phyloP scores from a whole-genome alignment of 768 basidiomycete species.

The Myochromella boudieri region DNA sequence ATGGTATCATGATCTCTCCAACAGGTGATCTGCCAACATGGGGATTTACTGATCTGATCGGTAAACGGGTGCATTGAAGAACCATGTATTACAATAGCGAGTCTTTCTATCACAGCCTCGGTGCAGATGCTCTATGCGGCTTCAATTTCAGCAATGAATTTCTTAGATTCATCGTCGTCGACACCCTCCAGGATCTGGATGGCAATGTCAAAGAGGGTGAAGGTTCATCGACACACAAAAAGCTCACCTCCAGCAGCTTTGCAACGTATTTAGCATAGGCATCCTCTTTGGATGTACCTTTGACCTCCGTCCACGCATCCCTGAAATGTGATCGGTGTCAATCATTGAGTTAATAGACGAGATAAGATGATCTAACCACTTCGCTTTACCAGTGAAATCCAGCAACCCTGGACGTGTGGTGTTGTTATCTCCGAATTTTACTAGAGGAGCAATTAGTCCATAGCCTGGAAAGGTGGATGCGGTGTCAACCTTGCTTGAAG shows the following conservation, averaged over 20 bases:
- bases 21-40: slow-evolving; percentile 3
- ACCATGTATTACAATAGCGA: not conserved
- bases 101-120: no score
- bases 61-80: slow-evolving; percentile 4
- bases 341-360: slow-evolving; percentile 4
- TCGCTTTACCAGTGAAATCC: slow-evolving; percentile 86
- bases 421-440: slow-evolving; percentile 72
- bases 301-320: slow-evolving; percentile 81
- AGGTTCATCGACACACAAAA: not conserved
- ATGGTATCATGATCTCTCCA: not conserved
- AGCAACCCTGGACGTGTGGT: slow-evolving; percentile 68
- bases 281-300: slow-evolving; percentile 73
- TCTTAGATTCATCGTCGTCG: slow-evolving; percentile 52
- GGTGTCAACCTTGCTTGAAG: slow-evolving; percentile 82
- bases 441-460: slow-evolving; percentile 33
- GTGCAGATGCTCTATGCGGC: slow-evolving; percentile 33
- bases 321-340: slow-evolving; percentile 34
- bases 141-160: slow-evolving; percentile 59
- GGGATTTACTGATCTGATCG: slow-evolving; percentile 1
- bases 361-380: slow-evolving; percentile 60
- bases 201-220: slow-evolving; percentile 3
- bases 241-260: slow-evolving; percentile 63
- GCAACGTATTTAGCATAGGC: slow-evolving; percentile 75
- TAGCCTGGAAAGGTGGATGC: not conserved
- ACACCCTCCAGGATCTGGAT: slow-evolving; percentile 58